Base-by-base conservation (phyloP, 2,329 filamentous ascomycete genomes). In the Chaetomiaceae sp. region DNA sequence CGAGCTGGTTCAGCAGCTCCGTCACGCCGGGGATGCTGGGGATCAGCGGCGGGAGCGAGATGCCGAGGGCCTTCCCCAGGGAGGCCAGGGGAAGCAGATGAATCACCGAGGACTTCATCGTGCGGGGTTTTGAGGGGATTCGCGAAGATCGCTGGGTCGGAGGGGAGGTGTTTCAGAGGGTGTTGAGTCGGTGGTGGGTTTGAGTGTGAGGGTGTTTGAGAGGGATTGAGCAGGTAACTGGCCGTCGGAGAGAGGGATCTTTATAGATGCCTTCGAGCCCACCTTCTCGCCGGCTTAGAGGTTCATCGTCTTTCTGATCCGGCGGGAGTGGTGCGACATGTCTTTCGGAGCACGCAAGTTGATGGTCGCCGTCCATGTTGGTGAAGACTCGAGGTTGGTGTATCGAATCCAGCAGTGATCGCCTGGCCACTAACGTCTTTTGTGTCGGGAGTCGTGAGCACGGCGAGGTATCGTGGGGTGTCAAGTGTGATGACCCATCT, bases 1-100 rank as follows among this genome's bases (percentile, higher is more conserved):
- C 72, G 41, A 74, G 71, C 19, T 66, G 67, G 10, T 67, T 65
- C n/a, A 84, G 62, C 34, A 76, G 73, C 58, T 79, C 77, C 4
- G 79, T 83, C 12, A 84, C 74, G 21, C 79, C 79, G 0, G 78
- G 78, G 53, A 50, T 50, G 13, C 82, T 81, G 10, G 80, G 81
- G 54, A 83, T 81, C 30, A 82, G 68, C 42, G 78, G 77, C n/a
- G 48, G 48, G 10, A 50, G 41, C 7, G 46, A 49, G 39, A 40
- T 40, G 10, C 20, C 20, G 12, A 49, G 40, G 39, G 20, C n/a
- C 33, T 43, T 27, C 14, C 20, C 46, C 1, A 49, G 21, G 14
- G 46, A n/a, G 23, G 46, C 46, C 6, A 37, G n/a, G 23, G 46
- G 46, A 3, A 49, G 21, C 16, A 49, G 31, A 16, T 38, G 39